These are phyloP conservation scores for Candida corydali DNA, from an alignment of 805 yeast genomes.

Conservation along the genomic window DNA sequence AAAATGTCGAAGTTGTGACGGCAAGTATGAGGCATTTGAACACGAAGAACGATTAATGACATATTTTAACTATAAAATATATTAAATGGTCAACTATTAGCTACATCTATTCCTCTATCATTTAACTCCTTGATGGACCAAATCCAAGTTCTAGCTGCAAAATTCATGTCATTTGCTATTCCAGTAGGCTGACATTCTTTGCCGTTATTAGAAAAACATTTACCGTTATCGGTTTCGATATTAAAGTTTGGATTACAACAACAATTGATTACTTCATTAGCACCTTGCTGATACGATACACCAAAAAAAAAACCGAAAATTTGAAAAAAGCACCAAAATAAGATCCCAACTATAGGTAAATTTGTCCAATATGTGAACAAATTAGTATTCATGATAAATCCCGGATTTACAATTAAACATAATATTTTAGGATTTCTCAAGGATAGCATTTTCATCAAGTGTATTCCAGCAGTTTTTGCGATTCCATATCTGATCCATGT, in stretches of 20 bases:
- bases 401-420: conserved; percentile 74
- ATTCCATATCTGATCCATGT: conserved; percentile 76
- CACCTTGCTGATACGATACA: conserved; percentile 67
- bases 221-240: conserved; percentile 60
- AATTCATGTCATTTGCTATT: conserved; percentile 52
- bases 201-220: conserved; percentile 63
- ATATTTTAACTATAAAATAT: neutral
- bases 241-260: conserved; percentile 51
- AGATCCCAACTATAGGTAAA: conserved; percentile 69
- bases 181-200: conserved; percentile 50
- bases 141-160: conserved; percentile 69
- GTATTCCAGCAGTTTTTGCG: conserved; percentile 78
- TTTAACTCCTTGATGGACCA: conserved; percentile 67
- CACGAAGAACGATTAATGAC: neutral
- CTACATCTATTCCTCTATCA: conserved; percentile 38
- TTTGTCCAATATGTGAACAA: conserved; percentile 74
- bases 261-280: conserved; percentile 59
- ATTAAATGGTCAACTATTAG: conserved; percentile 8
- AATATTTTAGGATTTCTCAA: conserved; percentile 61
- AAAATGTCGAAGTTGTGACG: conserved; percentile 1
- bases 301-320: conserved; percentile 68
- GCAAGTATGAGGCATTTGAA: neutral
- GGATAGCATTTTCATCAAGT: conserved; percentile 61
- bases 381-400: conserved; percentile 80
- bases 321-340: conserved; percentile 70